Evolutionary conservation across 2,329 filamentous ascomycete genomes (phyloP).

Genomic region (Cladosporium sp.): DNA sequence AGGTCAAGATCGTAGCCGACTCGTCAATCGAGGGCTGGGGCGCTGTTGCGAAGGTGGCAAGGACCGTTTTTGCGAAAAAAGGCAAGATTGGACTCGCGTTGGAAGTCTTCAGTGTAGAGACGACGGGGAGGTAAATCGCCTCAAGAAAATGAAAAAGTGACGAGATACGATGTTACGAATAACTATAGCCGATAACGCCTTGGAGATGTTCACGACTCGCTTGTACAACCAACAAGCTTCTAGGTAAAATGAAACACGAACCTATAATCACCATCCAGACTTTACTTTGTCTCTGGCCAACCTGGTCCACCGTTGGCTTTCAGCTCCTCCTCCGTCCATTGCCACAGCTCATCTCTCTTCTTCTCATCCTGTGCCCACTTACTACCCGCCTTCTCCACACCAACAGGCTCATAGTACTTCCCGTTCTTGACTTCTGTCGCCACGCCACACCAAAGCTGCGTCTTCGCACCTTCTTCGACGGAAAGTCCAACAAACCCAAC

Average conservation of each 20-base stretch:
- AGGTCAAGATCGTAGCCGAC: conserved; percentile 14
- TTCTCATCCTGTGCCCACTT: conserved; percentile 22
- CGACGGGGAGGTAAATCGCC: not conserved
- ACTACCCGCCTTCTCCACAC: conserved; percentile 22
- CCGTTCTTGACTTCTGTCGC: conserved; percentile 37
- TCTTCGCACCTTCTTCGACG: conserved; percentile 34
- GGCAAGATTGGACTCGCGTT: conserved; percentile 18
- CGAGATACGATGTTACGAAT: conserved; percentile 1
- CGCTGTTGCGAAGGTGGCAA: conserved; percentile 22
- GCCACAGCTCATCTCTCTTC: conserved; percentile 34
- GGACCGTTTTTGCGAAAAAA: conserved; percentile 19
- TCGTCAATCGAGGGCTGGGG: not conserved
- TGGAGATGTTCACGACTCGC: not conserved
- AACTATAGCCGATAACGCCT: not conserved
- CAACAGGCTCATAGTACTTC: conserved; percentile 42
- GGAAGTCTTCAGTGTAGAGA: conserved; percentile 16
- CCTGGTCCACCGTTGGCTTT: conserved; percentile 14
- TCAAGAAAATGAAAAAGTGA: not conserved
- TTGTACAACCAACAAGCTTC: not conserved
- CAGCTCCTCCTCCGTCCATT: conserved; percentile 32
- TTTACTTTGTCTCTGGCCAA: conserved; percentile 5
- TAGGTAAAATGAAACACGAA: not conserved
- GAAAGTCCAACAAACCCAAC: conserved; percentile 12
- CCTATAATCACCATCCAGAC: not conserved
- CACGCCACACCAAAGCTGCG: conserved; percentile 41